These are phyloP conservation scores for Oenanthe javanica DNA, from an alignment of 140 eudicot genomes.

Conservation along the genomic window DNA sequence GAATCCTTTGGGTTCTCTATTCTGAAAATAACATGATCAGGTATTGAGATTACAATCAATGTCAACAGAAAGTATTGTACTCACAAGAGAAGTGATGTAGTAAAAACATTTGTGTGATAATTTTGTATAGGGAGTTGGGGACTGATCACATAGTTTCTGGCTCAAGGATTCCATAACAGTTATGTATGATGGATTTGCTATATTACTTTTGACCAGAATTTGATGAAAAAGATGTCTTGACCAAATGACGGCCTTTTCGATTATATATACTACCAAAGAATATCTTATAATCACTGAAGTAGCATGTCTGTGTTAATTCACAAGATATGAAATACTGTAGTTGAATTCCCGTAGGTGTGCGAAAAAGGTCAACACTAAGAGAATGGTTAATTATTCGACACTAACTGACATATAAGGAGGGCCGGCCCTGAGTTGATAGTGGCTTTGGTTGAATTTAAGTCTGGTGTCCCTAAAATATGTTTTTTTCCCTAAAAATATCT, in stretches of 20 bases:
- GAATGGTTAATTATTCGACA: not conserved
- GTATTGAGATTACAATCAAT: not conserved
- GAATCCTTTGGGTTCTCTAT: constrained; percentile 27
- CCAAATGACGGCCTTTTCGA: not conserved
- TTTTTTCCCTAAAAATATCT: not conserved
- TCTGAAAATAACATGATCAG: constrained; percentile 31
- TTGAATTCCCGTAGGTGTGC: not conserved
- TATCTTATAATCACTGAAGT: not conserved
- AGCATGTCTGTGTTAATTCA: not conserved
- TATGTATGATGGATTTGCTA: not conserved
- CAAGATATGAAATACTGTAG: not conserved
- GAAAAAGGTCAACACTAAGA: too few relatives aligned
- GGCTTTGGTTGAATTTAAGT: not conserved
- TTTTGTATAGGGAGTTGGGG: not conserved
- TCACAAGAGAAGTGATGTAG: not conserved
- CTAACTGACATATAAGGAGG: not conserved
- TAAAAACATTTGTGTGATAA: not conserved
- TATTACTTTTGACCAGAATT: constrained; percentile 1
- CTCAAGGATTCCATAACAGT: not conserved
- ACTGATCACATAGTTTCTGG: not conserved
- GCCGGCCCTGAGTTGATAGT: not conserved
- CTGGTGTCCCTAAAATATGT: not conserved
- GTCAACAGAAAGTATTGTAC: not conserved
- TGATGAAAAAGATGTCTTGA: not conserved
- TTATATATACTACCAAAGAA: not conserved